Evolutionary conservation across 2,329 filamentous ascomycete species (phyloP).

Genomic region (Colletotrichum lentis): DNA sequence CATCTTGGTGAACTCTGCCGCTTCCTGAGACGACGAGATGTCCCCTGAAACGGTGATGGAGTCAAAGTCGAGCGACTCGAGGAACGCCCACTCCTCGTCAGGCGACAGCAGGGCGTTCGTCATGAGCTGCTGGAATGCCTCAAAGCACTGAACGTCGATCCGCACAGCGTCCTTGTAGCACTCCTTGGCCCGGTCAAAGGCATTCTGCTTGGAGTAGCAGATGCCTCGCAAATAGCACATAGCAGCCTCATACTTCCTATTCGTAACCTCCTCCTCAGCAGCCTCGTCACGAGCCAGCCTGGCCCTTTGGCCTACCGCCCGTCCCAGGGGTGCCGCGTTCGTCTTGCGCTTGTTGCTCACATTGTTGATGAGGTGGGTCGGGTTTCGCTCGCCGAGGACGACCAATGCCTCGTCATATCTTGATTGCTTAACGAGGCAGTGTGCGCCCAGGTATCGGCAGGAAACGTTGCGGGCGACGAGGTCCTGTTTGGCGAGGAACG

Average conservation of each 20-base stretch:
- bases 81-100: constrained; percentile 87
- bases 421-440: constrained; percentile 92
- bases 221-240: constrained; percentile 97
- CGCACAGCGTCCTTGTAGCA: constrained; percentile 98
- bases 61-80: constrained; percentile 90
- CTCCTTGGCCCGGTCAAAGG: constrained; percentile 95
- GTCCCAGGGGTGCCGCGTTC: constrained; percentile 63
- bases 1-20: constrained; percentile 92
- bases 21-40: constrained; percentile 77
- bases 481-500: constrained; percentile 84
- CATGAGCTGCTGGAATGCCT: constrained; percentile 97
- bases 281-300: constrained; percentile 50
- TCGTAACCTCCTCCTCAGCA: constrained; percentile 72
- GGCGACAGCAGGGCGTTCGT: constrained; percentile 92
- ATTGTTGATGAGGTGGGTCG: constrained; percentile 82
- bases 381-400: constrained; percentile 90
- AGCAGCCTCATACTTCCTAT: constrained; percentile 88
- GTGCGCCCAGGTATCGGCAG: constrained; percentile 90
- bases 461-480: constrained; percentile 82
- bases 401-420: constrained; percentile 88
- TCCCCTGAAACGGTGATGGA: constrained; percentile 74
- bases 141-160: constrained; percentile 97
- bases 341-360: constrained; percentile 73
- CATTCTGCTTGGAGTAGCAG: constrained; percentile 96
- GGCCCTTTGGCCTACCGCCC: constrained; percentile 44